Evolutionary conservation across 805 yeast species (phyloP).

Genomic region (Jamesozyma spencerorum): DNA sequence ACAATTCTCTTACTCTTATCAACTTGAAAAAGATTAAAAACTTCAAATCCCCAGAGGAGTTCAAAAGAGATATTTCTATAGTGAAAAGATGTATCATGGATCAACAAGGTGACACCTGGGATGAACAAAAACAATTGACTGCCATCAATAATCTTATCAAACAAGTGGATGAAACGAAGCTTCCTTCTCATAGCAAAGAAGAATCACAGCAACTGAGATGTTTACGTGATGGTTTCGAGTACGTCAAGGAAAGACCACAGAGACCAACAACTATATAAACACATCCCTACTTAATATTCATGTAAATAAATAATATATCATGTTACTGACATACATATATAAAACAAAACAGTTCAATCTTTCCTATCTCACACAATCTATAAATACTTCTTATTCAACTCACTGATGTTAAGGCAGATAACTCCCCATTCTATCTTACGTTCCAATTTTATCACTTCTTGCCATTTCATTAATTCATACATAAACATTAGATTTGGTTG

Average conservation of each 20-base stretch:
- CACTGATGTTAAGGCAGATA: constrained; percentile 73
- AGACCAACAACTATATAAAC: constrained; percentile 1
- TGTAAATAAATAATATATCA: background rate
- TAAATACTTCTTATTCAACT: constrained; percentile 62
- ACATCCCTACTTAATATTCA: background rate
- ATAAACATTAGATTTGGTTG: constrained; percentile 88
- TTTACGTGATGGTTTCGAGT: no score
- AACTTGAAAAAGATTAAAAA: constrained; percentile 18
- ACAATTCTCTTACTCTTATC: constrained; percentile 15
- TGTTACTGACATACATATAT: no score
- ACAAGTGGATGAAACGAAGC: background rate
- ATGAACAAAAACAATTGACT: background rate
- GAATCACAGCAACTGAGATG: no score
- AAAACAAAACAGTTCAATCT: no score
- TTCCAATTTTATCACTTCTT: constrained; percentile 25
- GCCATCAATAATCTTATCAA: background rate
- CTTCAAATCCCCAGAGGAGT: constrained; percentile 12
- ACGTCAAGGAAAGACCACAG: constrained; percentile 4
- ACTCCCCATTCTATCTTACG: constrained; percentile 68
- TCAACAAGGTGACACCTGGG: constrained; percentile 2
- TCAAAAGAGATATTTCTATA: constrained; percentile 12
- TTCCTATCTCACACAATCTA: background rate
- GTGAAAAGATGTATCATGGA: constrained; percentile 4
- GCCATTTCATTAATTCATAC: constrained; percentile 71
- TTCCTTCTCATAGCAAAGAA: background rate